A percentile compares a stretch with the other conserved stretches of the same genome.
phyloP scores from a whole-genome alignment of 371 early-diverging fungal genomes.

The Entomophthora muscae region DNA sequence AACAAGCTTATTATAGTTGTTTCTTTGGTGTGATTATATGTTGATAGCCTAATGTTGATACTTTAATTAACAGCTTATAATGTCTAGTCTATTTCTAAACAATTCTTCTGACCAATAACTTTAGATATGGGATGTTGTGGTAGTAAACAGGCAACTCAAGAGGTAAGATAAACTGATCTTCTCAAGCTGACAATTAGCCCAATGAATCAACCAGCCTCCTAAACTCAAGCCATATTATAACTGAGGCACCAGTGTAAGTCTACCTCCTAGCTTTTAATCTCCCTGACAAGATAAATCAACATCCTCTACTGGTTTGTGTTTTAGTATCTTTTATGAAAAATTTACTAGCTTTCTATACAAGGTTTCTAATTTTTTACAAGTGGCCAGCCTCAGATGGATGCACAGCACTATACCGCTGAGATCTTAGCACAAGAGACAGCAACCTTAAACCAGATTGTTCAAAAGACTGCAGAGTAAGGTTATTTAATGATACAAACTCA shows the following conservation, averaged over 20 bases:
- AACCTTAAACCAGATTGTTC: constrained; percentile 2
- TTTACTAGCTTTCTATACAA: background rate
- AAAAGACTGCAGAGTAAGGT: constrained; percentile 6
- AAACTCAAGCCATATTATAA: background rate
- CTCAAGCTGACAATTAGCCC: background rate
- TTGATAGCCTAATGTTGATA: too few relatives aligned
- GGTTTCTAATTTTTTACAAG: background rate
- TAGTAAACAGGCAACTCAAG: background rate
- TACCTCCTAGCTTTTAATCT: background rate
- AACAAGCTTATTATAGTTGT: too few relatives aligned
- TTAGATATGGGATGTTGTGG: background rate
- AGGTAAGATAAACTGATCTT: background rate
- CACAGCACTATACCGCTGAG: background rate
- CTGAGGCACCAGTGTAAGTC: background rate
- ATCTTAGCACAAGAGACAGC: background rate
- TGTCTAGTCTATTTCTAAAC: too few relatives aligned
- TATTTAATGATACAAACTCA: background rate
- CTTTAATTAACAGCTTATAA: too few relatives aligned
- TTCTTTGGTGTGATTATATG: too few relatives aligned
- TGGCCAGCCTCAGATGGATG: constrained; percentile 2
- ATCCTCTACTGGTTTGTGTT: background rate
- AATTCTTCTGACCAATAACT: background rate
- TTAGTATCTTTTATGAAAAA: background rate
- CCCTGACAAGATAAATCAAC: background rate
- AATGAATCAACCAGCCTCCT: background rate